A percentile compares a stretch with the other conserved stretches of the same genome.
phyloP scores from a whole-genome alignment of 148 eudicot genomes.

The Camellia lanceoleosa region DNA sequence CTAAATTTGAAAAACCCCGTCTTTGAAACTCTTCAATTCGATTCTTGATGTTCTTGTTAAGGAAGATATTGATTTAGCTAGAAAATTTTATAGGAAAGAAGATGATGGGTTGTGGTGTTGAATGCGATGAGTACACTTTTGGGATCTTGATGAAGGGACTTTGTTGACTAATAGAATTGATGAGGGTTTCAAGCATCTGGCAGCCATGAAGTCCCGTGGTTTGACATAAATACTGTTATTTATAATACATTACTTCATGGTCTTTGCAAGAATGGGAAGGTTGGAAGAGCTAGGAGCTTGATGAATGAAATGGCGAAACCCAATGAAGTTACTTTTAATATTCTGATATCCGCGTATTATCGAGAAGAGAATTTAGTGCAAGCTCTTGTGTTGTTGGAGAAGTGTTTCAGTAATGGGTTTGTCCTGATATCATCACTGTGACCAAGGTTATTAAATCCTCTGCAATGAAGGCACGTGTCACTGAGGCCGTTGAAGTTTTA shows the following conservation, averaged over 20 bases:
- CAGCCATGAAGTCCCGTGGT: constrained; percentile 58
- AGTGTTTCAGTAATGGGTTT: constrained; percentile 58
- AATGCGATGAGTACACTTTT: constrained; percentile 77
- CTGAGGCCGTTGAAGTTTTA: constrained; percentile 75
- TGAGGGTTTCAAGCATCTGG: constrained; percentile 82
- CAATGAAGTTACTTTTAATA: constrained; percentile 69
- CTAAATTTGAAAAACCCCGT: constrained; percentile 48
- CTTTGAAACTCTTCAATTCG: constrained; percentile 68
- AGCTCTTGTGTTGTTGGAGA: constrained; percentile 75
- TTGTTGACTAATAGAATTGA: constrained; percentile 85
- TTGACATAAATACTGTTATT: constrained; percentile 47
- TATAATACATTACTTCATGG: constrained; percentile 85
- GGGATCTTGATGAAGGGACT: constrained; percentile 96
- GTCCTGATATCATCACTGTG: constrained; percentile 62
- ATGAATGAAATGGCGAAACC: constrained; percentile 73
- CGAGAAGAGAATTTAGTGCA: constrained; percentile 61
- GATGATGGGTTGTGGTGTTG: constrained; percentile 71
- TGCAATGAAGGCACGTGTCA: constrained; percentile 58
- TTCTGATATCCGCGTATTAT: constrained; percentile 80
- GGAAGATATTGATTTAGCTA: constrained; percentile 88
- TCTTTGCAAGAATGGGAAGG: constrained; percentile 84
- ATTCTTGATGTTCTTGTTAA: constrained; percentile 88
- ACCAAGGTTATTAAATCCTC: constrained; percentile 60
- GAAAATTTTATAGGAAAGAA: constrained; percentile 81
- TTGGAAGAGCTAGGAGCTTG: constrained; percentile 94